phyloP scores from a whole-genome alignment of 371 early-diverging fungal species.

The Mycotypha africana region DNA sequence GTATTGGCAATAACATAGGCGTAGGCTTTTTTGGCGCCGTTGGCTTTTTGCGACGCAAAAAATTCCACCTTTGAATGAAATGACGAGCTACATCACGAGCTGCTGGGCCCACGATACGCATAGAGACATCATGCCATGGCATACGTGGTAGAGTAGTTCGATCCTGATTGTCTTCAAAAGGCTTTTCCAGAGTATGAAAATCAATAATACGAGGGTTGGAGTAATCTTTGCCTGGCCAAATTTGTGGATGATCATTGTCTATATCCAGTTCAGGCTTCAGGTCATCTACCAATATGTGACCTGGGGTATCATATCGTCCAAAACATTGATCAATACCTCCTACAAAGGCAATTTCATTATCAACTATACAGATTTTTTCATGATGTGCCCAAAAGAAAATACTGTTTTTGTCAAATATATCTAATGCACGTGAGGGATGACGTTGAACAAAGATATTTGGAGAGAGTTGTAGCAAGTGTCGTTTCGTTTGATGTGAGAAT shows the following conservation, averaged over 20 bases:
- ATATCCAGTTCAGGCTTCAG: slow-evolving; percentile 34
- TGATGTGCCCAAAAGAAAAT: slow-evolving; percentile 78
- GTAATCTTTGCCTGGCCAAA: slow-evolving; percentile 84
- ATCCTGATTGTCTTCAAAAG: slow-evolving; percentile 30
- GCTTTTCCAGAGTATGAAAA: slow-evolving; percentile 61
- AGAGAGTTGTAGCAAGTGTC: slow-evolving; percentile 50
- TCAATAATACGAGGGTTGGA: slow-evolving; percentile 85
- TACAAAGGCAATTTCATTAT: slow-evolving; percentile 74
- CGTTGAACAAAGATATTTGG: slow-evolving; percentile 63
- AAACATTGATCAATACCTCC: slow-evolving; percentile 90
- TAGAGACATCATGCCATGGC: slow-evolving; percentile 94
- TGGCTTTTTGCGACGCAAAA: slow-evolving; percentile 59
- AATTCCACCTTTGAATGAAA: slow-evolving; percentile 90
- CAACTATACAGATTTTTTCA: slow-evolving; percentile 78
- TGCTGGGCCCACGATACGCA: slow-evolving; percentile 48
- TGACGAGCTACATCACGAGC: slow-evolving; percentile 80
- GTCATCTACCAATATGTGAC: slow-evolving; percentile 69
- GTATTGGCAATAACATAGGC: slow-evolving; percentile 65
- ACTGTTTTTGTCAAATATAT: slow-evolving; percentile 44
- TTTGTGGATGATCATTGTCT: slow-evolving; percentile 16
- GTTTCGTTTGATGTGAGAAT: slow-evolving; percentile 75
- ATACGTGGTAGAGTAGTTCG: slow-evolving; percentile 57
- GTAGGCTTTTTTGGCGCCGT: slow-evolving; percentile 38
- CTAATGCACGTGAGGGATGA: slow-evolving; percentile 61
- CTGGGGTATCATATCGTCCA: slow-evolving; percentile 76